Evolutionary conservation across 2,329 filamentous ascomycete species (phyloP), one percentile per base, ranked within the genome.

Genomic region (Didymellaceae sp.): DNA sequence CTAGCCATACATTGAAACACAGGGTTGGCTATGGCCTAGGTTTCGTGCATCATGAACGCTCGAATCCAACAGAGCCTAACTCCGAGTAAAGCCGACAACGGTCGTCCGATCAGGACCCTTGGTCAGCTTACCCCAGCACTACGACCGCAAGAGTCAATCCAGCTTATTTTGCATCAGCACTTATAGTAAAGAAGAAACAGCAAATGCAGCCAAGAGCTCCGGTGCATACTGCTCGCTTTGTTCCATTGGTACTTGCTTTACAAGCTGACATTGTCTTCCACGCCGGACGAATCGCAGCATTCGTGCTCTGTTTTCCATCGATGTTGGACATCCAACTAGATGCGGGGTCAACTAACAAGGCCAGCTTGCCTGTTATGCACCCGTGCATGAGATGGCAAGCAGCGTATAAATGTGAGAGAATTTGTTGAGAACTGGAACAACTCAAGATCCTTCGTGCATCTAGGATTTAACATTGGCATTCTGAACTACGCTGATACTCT

Each of bases 41-140:
- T n/a, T n/a, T n/a, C n/a, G n/a, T n/a, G n/a, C n/a, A n/a, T n/a
- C n/a, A n/a, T n/a, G n/a, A n/a, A n/a, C n/a, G n/a, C n/a, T n/a
- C n/a, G n/a, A n/a, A n/a, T n/a, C n/a, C n/a, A n/a, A n/a, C n/a
- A n/a, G n/a, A n/a, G n/a, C n/a, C n/a, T n/a, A n/a, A n/a, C n/a
- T n/a, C n/a, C n/a, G n/a, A n/a, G n/a, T n/a, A n/a, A n/a, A n/a
- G n/a, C n/a, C n/a, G n/a, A n/a, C n/a, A n/a, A n/a, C n/a, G n/a
- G n/a, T n/a, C n/a, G n/a, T n/a, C n/a, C n/a, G n/a, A n/a, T n/a
- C n/a, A n/a, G n/a, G n/a, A n/a, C n/a, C 28, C 26, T 11, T 31
- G 22, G 13, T 32, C 16, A 22, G 39, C 46, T 50, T 39, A 50
- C 34, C 14, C 21, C 28, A 45, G 41, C 41, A 45, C 47, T 45